phyloP scores from a whole-genome alignment of 1,284 basidiomycete species.

The Leccinum ponderosum region DNA sequence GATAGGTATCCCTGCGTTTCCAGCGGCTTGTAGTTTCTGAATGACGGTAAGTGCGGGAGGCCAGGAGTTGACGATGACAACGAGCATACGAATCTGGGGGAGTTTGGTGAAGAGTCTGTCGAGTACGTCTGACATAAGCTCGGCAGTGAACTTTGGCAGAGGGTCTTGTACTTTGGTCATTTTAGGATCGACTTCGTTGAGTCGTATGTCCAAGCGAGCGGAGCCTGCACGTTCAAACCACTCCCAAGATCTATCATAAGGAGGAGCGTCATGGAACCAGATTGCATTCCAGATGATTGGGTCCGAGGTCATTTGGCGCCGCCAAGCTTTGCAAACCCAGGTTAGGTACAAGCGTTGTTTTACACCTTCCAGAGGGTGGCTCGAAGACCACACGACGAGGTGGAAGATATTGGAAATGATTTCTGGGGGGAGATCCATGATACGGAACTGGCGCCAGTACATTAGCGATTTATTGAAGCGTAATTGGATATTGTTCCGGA shows the following conservation, averaged over 20 bases:
- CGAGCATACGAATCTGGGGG: conserved; percentile 53
- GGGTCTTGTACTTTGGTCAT: conserved; percentile 16
- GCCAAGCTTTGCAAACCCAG: conserved; percentile 59
- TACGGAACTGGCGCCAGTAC: conserved; percentile 51
- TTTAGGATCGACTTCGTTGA: conserved; percentile 42
- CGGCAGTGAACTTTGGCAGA: conserved; percentile 37
- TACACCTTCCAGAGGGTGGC: conserved; percentile 34
- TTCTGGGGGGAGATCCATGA: conserved; percentile 62
- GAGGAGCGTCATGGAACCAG: conserved; percentile 52
- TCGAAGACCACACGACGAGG: conserved; percentile 49
- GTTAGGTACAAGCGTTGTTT: conserved; percentile 48
- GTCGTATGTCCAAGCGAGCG: conserved; percentile 54
- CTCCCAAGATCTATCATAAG: conserved; percentile 49
- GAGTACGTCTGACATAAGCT: conserved; percentile 46
- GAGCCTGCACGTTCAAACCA: conserved; percentile 56
- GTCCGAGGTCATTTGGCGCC: conserved; percentile 46
- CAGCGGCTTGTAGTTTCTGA: conserved; percentile 43
- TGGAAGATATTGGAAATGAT: conserved; percentile 64
- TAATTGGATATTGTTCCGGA: conserved; percentile 15
- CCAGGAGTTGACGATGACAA: conserved; percentile 54
- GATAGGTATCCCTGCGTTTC: conserved; percentile 35
- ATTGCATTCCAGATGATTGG: conserved; percentile 61
- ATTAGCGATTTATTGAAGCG: conserved; percentile 28
- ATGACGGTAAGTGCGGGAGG: conserved; percentile 49
- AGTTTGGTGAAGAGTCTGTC: conserved; percentile 49